Percentiles rank a stretch among this genome's conserved stretches.
These are phyloP conservation scores for Yamagishiella unicocca DNA, from an alignment of 139 green algal species.

Conservation along the genomic window DNA sequence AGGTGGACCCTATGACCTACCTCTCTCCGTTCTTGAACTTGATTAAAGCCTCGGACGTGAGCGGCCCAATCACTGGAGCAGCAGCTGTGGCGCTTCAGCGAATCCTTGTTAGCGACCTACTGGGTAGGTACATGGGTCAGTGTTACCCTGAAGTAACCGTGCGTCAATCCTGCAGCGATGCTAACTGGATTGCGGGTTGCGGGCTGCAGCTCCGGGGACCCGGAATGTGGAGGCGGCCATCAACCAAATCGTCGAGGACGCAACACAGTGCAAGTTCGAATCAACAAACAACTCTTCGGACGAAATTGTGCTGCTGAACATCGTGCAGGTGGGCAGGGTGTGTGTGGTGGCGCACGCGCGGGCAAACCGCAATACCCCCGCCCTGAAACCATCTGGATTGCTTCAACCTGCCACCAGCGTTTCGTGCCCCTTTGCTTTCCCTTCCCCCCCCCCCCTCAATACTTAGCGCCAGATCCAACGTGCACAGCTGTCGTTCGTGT, in stretches of 20 bases:
- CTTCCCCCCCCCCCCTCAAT: no score
- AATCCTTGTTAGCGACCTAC: conserved; percentile 81
- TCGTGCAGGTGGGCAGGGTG: conserved; percentile 81
- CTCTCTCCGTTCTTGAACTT: conserved; percentile 93
- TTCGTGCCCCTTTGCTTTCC: no score
- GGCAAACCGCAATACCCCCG: no score
- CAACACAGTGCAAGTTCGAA: conserved; percentile 96
- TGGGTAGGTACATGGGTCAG: conserved; percentile 62
- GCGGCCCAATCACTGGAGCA: conserved; percentile 90
- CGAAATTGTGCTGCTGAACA: conserved; percentile 95
- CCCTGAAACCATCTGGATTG: no score
- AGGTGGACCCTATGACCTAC: conserved; percentile 86
- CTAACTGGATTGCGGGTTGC: not conserved
- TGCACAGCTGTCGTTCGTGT: no score
- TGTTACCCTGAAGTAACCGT: not conserved
- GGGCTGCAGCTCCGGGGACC: conserved; percentile 53
- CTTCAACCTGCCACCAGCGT: no score
- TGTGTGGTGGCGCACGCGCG: not conserved
- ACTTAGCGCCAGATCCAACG: no score
- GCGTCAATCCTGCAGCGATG: no score
- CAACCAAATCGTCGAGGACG: conserved; percentile 87
- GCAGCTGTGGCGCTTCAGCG: conserved; percentile 87
- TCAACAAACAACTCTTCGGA: conserved; percentile 89
- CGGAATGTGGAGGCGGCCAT: conserved; percentile 78
- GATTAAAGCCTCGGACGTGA: conserved; percentile 90